Evolutionary conservation across 2,329 filamentous ascomycete species (phyloP).

Genomic region (Scleromitrula shiraiana): DNA sequence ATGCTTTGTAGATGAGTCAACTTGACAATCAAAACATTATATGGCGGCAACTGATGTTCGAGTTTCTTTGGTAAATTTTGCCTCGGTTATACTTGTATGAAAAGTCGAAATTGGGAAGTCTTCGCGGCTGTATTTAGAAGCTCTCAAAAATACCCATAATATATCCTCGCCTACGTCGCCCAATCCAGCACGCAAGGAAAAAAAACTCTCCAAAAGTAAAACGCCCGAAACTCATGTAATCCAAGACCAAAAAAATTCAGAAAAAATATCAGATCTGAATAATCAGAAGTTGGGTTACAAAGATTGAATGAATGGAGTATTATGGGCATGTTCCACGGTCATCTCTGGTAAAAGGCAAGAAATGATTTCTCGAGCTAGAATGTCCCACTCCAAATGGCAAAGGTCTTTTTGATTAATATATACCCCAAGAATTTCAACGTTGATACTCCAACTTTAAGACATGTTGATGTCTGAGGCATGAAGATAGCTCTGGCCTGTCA

Average conservation of each 20-base stretch:
- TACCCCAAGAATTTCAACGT: not conserved
- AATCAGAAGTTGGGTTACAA: conserved; percentile 34
- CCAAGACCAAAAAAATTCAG: not conserved
- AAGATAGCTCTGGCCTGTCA: not conserved
- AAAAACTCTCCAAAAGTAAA: not conserved
- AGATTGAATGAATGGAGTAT: conserved; percentile 45
- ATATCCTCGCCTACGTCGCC: not conserved
- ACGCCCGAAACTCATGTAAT: not conserved
- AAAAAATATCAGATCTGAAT: conserved; percentile 20
- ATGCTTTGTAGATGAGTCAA: no score
- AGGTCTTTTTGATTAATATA: conserved; percentile 11
- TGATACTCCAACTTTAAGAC: no score
- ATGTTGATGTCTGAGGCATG: no score
- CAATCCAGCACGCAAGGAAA: not conserved
- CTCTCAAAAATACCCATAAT: not conserved
- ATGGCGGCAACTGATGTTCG: no score
- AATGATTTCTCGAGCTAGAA: conserved; percentile 32
- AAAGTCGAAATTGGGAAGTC: no score
- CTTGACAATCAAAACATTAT: no score
- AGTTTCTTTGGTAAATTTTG: no score
- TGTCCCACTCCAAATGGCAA: conserved; percentile 28
- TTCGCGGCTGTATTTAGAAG: no score
- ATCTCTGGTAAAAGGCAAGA: conserved; percentile 35
- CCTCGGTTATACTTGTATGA: no score
- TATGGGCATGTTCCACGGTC: conserved; percentile 37